Conservation (phyloP, 148 eudicot genomes). For the Chenopodium album region DNA sequence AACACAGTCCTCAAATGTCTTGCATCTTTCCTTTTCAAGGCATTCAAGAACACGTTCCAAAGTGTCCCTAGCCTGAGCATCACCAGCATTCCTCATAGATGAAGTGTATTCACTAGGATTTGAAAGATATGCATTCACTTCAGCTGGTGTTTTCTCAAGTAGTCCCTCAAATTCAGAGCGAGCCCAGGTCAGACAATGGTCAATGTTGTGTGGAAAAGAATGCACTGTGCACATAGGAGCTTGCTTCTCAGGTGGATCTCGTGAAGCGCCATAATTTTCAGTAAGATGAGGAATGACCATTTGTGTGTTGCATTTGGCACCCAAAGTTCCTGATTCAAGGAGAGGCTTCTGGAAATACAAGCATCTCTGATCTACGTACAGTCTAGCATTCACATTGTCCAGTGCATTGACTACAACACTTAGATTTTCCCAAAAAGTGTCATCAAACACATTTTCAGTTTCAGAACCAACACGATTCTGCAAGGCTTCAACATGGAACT, state of each 20-base stretch:
- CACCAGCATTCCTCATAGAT: conserved; percentile 78
- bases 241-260: conserved; percentile 95
- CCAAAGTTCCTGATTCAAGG: conserved; percentile 90
- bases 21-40: conserved; percentile 75
- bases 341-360: conserved; percentile 91
- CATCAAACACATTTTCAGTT: conserved; percentile 83
- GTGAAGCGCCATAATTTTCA: conserved; percentile 94
- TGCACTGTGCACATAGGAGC: conserved; percentile 97
- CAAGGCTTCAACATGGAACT: conserved; percentile 60
- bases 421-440: conserved; percentile 80
- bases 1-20: conserved; percentile 77
- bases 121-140: conserved; percentile 81
- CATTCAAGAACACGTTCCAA: conserved; percentile 77
- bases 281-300: conserved; percentile 94
- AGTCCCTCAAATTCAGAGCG: conserved; percentile 88
- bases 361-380: conserved; percentile 90
- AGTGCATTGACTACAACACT: conserved; percentile 72
- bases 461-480: conserved; percentile 94
- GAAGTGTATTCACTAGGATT: conserved; percentile 67
- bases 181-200: conserved; percentile 97
- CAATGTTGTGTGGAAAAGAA: conserved; percentile 90
- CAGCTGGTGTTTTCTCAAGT: conserved; percentile 87
- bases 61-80: conserved; percentile 88
- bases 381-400: conserved; percentile 91
- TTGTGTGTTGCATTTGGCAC: conserved; percentile 93